These are phyloP conservation scores for Mucor saturninus DNA, from an alignment of 371 early-diverging fungal genomes.

Conservation along the genomic window DNA sequence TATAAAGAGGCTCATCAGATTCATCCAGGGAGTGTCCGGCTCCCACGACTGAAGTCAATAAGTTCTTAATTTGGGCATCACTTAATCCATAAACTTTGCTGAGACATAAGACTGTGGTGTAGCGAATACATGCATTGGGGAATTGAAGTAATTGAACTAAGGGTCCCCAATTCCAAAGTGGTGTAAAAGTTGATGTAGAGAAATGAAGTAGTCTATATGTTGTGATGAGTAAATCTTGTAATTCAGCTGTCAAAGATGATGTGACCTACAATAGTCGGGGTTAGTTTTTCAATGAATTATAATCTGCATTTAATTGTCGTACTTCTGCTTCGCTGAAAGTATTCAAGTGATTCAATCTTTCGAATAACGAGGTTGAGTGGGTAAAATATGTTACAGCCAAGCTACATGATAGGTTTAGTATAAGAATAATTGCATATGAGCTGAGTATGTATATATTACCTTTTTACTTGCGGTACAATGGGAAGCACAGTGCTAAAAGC, in stretches of 20 bases:
- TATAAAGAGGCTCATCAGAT: conserved; percentile 40
- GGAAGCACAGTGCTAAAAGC: conserved; percentile 72
- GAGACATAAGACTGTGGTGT: conserved; percentile 59
- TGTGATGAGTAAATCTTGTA: conserved; percentile 60
- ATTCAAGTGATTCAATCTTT: conserved; percentile 49
- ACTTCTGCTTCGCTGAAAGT: conserved; percentile 8
- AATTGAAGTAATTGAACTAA: conserved; percentile 58
- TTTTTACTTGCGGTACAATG: conserved; percentile 76
- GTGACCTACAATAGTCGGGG: conserved; percentile 9
- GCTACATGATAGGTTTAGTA: conserved; percentile 32
- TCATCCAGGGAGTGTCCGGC: conserved; percentile 25
- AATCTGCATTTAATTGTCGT: not conserved
- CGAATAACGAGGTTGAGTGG: conserved; percentile 57
- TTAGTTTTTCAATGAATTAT: conserved; percentile 14
- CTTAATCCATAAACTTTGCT: conserved; percentile 58
- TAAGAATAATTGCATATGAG: not conserved
- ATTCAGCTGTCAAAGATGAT: conserved; percentile 29
- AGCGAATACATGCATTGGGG: conserved; percentile 53
- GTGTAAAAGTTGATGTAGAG: conserved; percentile 59
- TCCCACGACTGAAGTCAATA: conserved; percentile 34
- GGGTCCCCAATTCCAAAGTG: conserved; percentile 72
- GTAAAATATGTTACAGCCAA: conserved; percentile 65
- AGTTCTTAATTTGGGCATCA: conserved; percentile 45
- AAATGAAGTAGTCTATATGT: conserved; percentile 64
- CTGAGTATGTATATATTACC: conserved; percentile 38